Evolutionary conservation across 805 yeast species (phyloP).

Genomic region (Ogataea siamensis): DNA sequence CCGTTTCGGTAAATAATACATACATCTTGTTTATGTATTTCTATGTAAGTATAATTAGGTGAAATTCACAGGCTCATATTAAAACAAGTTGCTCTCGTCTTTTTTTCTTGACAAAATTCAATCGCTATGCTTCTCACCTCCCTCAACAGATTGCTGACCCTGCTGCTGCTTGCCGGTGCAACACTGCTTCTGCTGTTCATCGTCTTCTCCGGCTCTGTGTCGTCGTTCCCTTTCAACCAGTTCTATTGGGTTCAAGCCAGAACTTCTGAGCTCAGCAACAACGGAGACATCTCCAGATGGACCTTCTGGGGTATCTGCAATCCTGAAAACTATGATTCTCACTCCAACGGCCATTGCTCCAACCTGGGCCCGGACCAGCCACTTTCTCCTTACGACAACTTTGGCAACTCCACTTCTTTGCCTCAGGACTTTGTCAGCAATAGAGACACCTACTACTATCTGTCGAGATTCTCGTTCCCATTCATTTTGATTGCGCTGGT

Average conservation of each 20-base stretch:
- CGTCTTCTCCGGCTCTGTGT: conserved; percentile 61
- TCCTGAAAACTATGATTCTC: conserved; percentile 28
- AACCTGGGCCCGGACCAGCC: conserved; percentile 65
- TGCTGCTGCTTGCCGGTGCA: conserved; percentile 43
- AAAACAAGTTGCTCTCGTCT: conserved; percentile 4
- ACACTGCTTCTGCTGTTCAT: conserved; percentile 53
- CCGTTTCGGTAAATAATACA: conserved; percentile 13
- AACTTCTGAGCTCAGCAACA: conserved; percentile 52
- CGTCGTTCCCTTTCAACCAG: conserved; percentile 55
- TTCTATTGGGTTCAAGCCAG: conserved; percentile 75
- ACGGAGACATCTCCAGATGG: conserved; percentile 58
- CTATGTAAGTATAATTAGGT: conserved; percentile 10
- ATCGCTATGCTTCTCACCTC: conserved; percentile 19
- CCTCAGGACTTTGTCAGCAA: conserved; percentile 53
- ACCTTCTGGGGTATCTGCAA: conserved; percentile 79
- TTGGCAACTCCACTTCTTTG: conserved; percentile 49
- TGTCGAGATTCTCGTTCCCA: conserved; percentile 65
- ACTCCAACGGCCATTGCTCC: conserved; percentile 35
- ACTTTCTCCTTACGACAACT: conserved; percentile 73
- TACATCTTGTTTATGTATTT: conserved; percentile 13
- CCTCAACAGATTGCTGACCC: conserved; percentile 29
- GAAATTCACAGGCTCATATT: conserved; percentile 8
- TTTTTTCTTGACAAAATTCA: conserved; percentile 1
- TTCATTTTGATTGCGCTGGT: conserved; percentile 58
- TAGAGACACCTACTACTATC: conserved; percentile 59